Evolutionary conservation across 768 basidiomycete species (phyloP).

Genomic region (Pleurotus tuoliensis): DNA sequence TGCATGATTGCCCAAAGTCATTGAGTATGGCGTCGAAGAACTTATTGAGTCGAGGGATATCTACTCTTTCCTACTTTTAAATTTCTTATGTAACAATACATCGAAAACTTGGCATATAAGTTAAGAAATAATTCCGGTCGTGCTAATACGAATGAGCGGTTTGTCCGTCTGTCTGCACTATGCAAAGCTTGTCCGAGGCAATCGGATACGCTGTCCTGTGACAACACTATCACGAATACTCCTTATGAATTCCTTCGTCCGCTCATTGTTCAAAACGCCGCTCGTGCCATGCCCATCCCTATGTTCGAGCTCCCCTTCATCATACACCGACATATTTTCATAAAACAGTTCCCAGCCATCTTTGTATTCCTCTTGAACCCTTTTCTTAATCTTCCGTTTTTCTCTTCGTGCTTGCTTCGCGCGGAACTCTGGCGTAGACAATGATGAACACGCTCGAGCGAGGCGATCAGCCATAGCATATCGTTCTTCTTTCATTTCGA

Average conservation of each 20-base stretch:
- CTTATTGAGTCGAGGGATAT: too few species aligned
- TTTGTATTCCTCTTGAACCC: background rate
- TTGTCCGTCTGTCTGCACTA: background rate
- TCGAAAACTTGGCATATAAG: too few species aligned
- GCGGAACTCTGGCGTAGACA: background rate
- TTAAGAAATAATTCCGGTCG: too few species aligned
- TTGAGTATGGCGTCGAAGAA: too few species aligned
- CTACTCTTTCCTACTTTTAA: too few species aligned
- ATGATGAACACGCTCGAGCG: background rate
- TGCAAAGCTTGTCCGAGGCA: background rate
- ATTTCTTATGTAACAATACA: too few species aligned
- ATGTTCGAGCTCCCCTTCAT: slow-evolving; percentile 27
- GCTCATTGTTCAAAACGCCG: background rate
- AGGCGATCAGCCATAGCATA: background rate
- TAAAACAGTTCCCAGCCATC: background rate
- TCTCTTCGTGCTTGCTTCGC: background rate
- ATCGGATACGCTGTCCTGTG: background rate
- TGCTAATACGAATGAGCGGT: too few species aligned
- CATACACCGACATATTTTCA: slow-evolving; percentile 12
- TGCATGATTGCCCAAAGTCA: too few species aligned
- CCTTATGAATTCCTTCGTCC: background rate
- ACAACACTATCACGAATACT: background rate
- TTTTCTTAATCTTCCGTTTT: background rate
- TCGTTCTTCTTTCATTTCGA: background rate
- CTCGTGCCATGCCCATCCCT: background rate